Conservation (phyloP, 2,329 filamentous ascomycete species). For the Verticillium klebahnii region DNA sequence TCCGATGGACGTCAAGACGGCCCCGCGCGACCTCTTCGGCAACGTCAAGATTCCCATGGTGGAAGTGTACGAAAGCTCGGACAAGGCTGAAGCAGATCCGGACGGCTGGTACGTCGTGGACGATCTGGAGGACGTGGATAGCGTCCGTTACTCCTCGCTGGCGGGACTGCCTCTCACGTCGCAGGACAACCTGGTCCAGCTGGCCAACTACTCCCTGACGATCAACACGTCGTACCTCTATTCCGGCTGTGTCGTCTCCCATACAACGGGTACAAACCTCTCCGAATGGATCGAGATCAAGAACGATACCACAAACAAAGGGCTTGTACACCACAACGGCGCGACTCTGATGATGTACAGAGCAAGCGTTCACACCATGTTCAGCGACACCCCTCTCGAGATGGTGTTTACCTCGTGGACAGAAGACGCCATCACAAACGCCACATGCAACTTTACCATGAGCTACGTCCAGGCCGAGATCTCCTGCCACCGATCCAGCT, state of each 20-base stretch:
- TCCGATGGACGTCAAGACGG: not conserved
- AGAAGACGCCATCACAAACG: not conserved
- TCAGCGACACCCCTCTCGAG: not conserved
- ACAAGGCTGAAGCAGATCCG: not conserved
- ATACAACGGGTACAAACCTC: not conserved
- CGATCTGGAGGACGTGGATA: not conserved
- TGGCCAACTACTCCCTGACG: not conserved
- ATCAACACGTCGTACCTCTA: constrained; percentile 2
- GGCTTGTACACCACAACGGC: no score
- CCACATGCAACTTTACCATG: not conserved
- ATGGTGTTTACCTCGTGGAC: not conserved
- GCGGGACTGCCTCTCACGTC: not conserved
- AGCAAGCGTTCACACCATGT: no score
- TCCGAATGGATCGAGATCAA: no score
- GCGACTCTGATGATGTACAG: no score
- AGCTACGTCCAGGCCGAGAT: constrained; percentile 1
- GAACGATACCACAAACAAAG: no score
- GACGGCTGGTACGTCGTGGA: not conserved
- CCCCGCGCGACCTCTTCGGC: constrained; percentile 1
- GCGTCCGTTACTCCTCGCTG: not conserved
- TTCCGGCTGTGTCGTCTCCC: not conserved
- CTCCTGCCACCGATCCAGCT: not conserved
- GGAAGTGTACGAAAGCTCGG: not conserved
- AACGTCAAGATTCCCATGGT: constrained; percentile 5
- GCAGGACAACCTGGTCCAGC: not conserved